Conservation (phyloP, 257 asterid genomes). For the Pogostemon cablin region DNA sequence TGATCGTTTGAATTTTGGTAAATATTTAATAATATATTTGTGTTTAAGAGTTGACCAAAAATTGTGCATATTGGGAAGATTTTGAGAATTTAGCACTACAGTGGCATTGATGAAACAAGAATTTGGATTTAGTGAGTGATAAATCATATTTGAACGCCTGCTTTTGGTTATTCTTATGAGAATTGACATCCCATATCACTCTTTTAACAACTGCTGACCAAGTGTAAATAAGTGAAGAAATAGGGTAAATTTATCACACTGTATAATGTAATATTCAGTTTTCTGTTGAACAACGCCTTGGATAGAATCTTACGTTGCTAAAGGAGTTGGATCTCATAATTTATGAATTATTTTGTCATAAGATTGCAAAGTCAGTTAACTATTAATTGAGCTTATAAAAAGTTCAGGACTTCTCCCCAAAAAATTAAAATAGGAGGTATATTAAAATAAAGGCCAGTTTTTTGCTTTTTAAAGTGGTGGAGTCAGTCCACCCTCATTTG, state of each 20-base stretch:
- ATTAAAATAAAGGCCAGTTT: neutral
- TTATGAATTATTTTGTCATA: neutral
- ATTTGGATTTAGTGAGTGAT: conserved; percentile 21
- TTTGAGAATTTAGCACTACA: conserved; percentile 13
- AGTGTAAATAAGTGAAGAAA: conserved; percentile 4
- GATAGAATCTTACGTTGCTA: neutral
- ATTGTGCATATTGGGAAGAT: conserved; percentile 14
- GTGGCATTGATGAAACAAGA: conserved; percentile 18
- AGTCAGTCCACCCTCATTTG: neutral
- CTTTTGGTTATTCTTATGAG: conserved; percentile 9
- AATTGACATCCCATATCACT: neutral
- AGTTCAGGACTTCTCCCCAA: neutral
- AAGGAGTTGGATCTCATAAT: neutral
- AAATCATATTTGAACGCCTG: neutral
- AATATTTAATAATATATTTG: neutral
- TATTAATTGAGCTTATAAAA: conserved; percentile 2
- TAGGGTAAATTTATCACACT: neutral
- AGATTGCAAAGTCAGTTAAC: conserved; percentile 2
- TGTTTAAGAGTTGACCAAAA: neutral
- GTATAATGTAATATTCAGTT: neutral
- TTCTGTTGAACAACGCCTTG: neutral
- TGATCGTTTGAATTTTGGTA: conserved; percentile 22
- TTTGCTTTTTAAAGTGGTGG: conserved; percentile 17
- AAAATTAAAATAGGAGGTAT: neutral
- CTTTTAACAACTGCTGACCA: conserved; percentile 6